Conservation (phyloP, 2,329 filamentous ascomycete species). For the Xylariaceae sp. region DNA sequence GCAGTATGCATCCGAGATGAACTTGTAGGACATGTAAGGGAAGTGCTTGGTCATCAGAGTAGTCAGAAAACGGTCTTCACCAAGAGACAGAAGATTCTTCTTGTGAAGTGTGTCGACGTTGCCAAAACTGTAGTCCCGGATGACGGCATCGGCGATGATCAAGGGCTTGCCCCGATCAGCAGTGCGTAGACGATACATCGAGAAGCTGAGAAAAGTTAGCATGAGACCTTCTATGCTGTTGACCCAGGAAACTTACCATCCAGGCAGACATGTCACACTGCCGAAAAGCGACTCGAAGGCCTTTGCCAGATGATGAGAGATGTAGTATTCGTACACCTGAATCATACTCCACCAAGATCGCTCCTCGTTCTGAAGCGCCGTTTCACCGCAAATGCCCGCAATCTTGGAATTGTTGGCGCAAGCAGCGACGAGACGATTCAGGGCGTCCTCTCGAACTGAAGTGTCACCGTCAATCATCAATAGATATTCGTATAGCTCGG, state of each 20-base stretch:
- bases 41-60: constrained; percentile 98
- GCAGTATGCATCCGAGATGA: constrained; percentile 86
- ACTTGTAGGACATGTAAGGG: constrained; percentile 92
- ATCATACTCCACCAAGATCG: constrained; percentile 99
- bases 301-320: constrained; percentile 94
- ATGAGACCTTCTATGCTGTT: neutral
- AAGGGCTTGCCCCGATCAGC: constrained; percentile 90
- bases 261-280: constrained; percentile 95
- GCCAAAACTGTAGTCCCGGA: constrained; percentile 81
- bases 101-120: constrained; percentile 90
- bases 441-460: constrained; percentile 80
- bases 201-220: constrained; percentile 59
- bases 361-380: constrained; percentile 90
- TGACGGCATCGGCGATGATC: constrained; percentile 83
- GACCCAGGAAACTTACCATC: constrained; percentile 64
- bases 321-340: constrained; percentile 99
- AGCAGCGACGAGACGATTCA: constrained; percentile 85
- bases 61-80: constrained; percentile 80
- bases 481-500: constrained; percentile 93
- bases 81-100: constrained; percentile 72
- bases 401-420: constrained; percentile 95
- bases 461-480: constrained; percentile 98
- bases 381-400: constrained; percentile 95
- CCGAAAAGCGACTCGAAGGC: constrained; percentile 97
- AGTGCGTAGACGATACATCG: constrained; percentile 94